phyloP scores from a whole-genome alignment of 2,329 filamentous ascomycete genomes.

The Diaporthe helianthi region DNA sequence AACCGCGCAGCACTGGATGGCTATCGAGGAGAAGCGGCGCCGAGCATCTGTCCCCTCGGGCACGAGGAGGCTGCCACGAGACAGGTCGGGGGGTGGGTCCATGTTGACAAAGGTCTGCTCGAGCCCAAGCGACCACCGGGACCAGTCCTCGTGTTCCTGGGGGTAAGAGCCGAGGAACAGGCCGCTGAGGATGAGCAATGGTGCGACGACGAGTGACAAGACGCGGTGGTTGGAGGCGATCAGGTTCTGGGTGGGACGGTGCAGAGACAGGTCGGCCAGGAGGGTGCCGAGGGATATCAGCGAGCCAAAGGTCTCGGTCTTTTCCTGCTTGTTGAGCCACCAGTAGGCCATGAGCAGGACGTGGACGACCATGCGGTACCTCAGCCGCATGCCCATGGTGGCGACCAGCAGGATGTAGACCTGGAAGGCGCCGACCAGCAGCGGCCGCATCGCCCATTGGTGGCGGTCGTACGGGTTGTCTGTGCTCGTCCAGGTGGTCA shows the following conservation, averaged over 20 bases:
- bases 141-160: slow-evolving; percentile 56
- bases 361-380: slow-evolving; percentile 54
- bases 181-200: slow-evolving; percentile 49
- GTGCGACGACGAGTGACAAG: slow-evolving; percentile 43
- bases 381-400: slow-evolving; percentile 55
- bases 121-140: slow-evolving; percentile 50
- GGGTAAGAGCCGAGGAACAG: slow-evolving; percentile 58
- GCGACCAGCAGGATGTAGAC: slow-evolving; percentile 56
- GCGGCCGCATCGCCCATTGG: slow-evolving; percentile 60
- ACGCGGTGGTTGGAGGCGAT: slow-evolving; percentile 49
- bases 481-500: slow-evolving; percentile 57
- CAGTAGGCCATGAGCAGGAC: slow-evolving; percentile 56
- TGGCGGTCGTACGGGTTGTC: slow-evolving; percentile 61
- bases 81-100: slow-evolving; percentile 45
- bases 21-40: slow-evolving; percentile 55
- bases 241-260: slow-evolving; percentile 53
- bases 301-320: slow-evolving; percentile 61
- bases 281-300: slow-evolving; percentile 60
- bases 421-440: slow-evolving; percentile 57
- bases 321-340: slow-evolving; percentile 51
- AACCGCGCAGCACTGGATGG: slow-evolving; percentile 56
- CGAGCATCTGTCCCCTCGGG: slow-evolving; percentile 47
- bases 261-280: slow-evolving; percentile 57
- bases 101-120: slow-evolving; percentile 36
- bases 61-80: slow-evolving; percentile 54